Base-by-base conservation (phyloP, 148 eudicot genomes). In the Linanthus parryae region DNA sequence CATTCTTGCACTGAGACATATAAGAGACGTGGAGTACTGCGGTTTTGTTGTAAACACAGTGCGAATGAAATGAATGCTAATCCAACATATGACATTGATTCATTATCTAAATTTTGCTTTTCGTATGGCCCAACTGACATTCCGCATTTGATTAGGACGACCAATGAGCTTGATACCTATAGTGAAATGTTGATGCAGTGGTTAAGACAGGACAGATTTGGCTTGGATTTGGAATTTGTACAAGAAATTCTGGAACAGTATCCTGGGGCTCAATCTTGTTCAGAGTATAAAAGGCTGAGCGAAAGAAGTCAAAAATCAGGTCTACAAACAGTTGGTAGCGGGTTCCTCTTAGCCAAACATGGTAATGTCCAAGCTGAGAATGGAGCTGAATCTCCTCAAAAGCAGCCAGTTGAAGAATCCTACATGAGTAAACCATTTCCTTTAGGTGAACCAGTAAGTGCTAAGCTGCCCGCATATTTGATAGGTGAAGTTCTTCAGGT, bases 401-500 rank as follows among this genome's bases (percentile, higher is more conserved):
- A 48, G 44, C 57, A 58, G 38, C 25, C 24, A 3, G 48, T n/a
- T 61, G 65, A 62, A 44, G 63, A 58, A 44, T 38, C 48, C 37
- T 34, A 14, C 20, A 38, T 13, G 12, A 61, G 51, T 31, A 60
- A 44, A 42, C 59, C 61, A 52, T 56, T 69, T 47, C 79, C 83
- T 31, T 41, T 56, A 2, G 83, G 83, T 45, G 67, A 64, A 47
- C 72, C 70, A 28, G 44, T 74, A 37, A 61, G 58, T 36, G 57
- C 70, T 25, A 64, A 53, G 63, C 67, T 78, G 48, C 83, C 80
- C 42, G 58, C 72, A 11, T 45, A 47, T 56, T 68, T 71, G 59
- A 50, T 78, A n/a, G 83, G 83, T 22, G 76, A 74, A 31, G 60
- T 64, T 36, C 69, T 78, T 43, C 80, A 78, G 83, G 83, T 78